Evolutionary conservation across 2,329 filamentous ascomycete genomes (phyloP), one percentile per base, ranked within the genome.

Genomic region (Hypocrella siamensis): DNA sequence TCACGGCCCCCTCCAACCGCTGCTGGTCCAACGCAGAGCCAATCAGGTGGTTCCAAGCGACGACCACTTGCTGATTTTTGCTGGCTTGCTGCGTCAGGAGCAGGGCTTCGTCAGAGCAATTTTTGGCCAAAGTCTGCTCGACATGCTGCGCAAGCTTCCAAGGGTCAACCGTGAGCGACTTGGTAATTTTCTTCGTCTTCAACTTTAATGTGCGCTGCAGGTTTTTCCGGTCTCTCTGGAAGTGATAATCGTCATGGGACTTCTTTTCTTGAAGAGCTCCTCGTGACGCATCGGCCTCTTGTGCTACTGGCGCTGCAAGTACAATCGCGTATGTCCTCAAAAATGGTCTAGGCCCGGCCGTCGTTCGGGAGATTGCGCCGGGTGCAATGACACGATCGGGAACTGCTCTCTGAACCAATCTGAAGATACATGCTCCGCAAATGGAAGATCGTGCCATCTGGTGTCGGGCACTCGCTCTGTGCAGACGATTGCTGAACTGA

Each of bases 11-110:
- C 37, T 65, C 64, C 21, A 84, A 53, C 31, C 65, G 65, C 26
- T 70, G 61, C 17, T 72, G 60, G 26, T 65, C 56, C 51, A 94
- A 57, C 38, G 72, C 62, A 51, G 84, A 73, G 35, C 77, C 68
- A 35, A 98, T 76, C 28, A 93, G 54, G 47, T 81, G 71, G 53
- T 96, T 96, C 86, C 88, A 98, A 36, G 79, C 75, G 35, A 92
- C 85, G 4, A 70, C 61, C 40, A 79, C 75, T 35, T 75, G 59
- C 40, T 69, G 63, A 1, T 62, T 53, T 41, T 67, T 72, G 51
- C 75, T 84, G n/a, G 79, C 78, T 42, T 67, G 61, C 35, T 79
- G 73, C 24, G 79, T 70, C 36, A 93, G 51, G 15, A 70, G 58
- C 26, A 78, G 53, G 17, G 85, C 84, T 46, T 83, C 74, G 3